These are phyloP conservation scores for Hypoxylon sp. DNA, from an alignment of 2,329 filamentous ascomycete genomes.

Conservation along the genomic window DNA sequence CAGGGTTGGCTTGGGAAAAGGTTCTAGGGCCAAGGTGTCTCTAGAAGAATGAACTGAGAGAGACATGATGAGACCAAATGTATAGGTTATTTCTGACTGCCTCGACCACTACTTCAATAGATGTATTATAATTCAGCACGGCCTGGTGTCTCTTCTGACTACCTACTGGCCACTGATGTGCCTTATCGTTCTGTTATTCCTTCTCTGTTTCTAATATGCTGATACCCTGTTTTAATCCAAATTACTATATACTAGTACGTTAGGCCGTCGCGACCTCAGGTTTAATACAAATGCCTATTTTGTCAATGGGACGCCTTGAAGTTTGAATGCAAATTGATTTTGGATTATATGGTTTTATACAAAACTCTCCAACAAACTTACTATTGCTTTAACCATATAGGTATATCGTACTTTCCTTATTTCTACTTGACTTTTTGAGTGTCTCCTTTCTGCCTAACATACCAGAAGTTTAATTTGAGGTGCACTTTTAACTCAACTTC, in stretches of 20 bases:
- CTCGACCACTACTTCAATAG: constrained; percentile 30
- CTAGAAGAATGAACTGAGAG: constrained; percentile 14
- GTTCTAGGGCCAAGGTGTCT: constrained; percentile 11
- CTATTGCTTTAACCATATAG: not conserved
- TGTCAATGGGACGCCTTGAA: not conserved
- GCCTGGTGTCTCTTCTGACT: constrained; percentile 25
- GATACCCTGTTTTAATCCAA: constrained; percentile 8
- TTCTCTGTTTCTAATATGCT: not conserved
- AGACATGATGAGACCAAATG: constrained; percentile 16
- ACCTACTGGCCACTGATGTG: not conserved
- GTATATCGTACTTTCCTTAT: not conserved
- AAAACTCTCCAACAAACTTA: not conserved
- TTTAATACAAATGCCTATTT: not conserved
- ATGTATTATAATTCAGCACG: constrained; percentile 41
- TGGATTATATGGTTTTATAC: not conserved
- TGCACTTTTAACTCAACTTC: not conserved
- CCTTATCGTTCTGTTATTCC: not conserved
- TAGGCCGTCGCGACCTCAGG: too few species aligned
- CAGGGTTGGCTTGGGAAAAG: constrained; percentile 28
- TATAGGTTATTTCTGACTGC: constrained; percentile 24
- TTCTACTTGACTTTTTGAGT: not conserved
- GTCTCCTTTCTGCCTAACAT: not conserved
- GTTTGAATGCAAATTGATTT: not conserved
- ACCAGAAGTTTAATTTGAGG: not conserved
- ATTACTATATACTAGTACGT: not conserved